Base-by-base conservation (phyloP, 2,329 filamentous ascomycete genomes). In the Curvularia verruculosa region DNA sequence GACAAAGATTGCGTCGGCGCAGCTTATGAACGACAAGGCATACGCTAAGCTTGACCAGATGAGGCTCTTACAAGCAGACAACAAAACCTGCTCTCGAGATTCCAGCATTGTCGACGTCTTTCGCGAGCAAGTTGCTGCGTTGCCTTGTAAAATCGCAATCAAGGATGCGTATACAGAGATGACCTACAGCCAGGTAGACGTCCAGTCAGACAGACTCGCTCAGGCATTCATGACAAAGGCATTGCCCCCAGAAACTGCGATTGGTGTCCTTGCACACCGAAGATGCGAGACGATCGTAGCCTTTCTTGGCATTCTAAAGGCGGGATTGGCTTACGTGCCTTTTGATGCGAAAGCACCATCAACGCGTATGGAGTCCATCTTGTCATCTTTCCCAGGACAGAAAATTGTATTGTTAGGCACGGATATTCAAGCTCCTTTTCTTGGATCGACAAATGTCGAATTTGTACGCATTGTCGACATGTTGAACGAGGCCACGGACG, bases 321-420 rank as follows among this genome's bases (percentile, higher is more conserved):
- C 77, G 12, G 76, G 76, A 1, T 70, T 70, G 36, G 77, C 76
- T 5, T 79, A 76, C 74, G 78, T 76, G 58, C 58, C 54, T 12
- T 49, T 60, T 19, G 73, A 66, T 77, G 71, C 1, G 71, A 78
- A 44, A 73, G 78, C 59, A 64, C 73, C 37, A 19, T 34, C 5
- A 34, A 23, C 8, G 70, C 71, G 60, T 39, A 69, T 75, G 36
- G 75, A 76, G 0, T 15, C 29, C 2, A 56, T 55, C 23, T 31
- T 59, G 74, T 78, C 58, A 51, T 78, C 31, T 75, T 78, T 34
- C 84, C 87, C 18, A 78, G 81, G 1, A 72, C 81, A 1, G 55
- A 73, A 66, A 71, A 49, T 75, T 65, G 47, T 80, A 78, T 65
- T 75, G 78, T 2, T 39, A 5, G 34, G 43, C 10, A 2, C 24